A percentile compares a stretch with the other conserved stretches of the same genome.
Evolutionary conservation across 106 monocot genomes (phyloP).

Genomic region (Acorus gramineus): DNA sequence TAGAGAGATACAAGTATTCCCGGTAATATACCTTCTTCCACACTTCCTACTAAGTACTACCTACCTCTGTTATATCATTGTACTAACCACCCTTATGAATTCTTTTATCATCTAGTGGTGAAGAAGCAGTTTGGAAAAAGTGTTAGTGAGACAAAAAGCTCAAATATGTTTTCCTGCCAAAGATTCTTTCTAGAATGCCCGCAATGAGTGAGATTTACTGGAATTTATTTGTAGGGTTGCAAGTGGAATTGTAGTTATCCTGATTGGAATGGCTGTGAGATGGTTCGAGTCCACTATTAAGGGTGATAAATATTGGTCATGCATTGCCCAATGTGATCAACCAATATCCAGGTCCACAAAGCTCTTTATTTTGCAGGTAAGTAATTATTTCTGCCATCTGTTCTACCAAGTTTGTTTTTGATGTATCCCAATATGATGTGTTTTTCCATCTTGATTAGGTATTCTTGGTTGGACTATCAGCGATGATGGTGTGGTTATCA

Average conservation of each 20-base stretch:
- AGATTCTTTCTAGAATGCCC: no score
- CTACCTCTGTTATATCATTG: no score
- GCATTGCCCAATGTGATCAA: slow-evolving; percentile 22
- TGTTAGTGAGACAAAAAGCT: no score
- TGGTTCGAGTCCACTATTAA: slow-evolving; percentile 26
- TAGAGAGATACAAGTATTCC: no score
- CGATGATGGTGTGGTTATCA: slow-evolving; percentile 69
- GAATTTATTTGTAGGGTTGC: slow-evolving; percentile 32
- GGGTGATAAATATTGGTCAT: slow-evolving; percentile 35
- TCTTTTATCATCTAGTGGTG: no score
- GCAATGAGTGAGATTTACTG: no score
- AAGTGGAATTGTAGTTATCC: slow-evolving; percentile 55
- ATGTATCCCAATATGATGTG: background rate
- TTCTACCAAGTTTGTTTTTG: background rate
- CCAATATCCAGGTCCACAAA: slow-evolving; percentile 11
- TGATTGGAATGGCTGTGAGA: slow-evolving; percentile 50
- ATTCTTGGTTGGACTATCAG: slow-evolving; percentile 54
- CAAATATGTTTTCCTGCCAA: no score
- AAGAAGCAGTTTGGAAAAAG: no score
- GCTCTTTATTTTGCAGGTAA: slow-evolving; percentile 65
- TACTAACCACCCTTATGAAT: no score
- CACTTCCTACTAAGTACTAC: no score
- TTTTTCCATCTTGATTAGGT: slow-evolving; percentile 23
- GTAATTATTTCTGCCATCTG: slow-evolving; percentile 1
- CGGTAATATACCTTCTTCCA: no score